Base-by-base conservation (phyloP, 225 moss, liverwort and hornwort genomes). In the Takakia lepidozioides region DNA sequence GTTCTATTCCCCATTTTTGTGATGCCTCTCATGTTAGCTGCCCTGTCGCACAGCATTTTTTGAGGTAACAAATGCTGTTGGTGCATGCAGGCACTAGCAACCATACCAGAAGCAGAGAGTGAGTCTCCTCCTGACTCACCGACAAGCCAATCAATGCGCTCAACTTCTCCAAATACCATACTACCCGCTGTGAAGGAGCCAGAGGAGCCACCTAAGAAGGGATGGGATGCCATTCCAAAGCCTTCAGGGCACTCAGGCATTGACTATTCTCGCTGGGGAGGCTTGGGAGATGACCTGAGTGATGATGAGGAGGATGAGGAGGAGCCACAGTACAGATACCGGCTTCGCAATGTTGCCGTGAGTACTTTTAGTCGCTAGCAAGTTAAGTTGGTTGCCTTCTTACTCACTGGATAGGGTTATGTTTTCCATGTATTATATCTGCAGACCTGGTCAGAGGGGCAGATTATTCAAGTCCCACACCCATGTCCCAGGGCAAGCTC, bases 141-240 rank as follows among this genome's bases (percentile, higher is more conserved):
- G 57, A 68, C 63, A 18, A 63, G 65, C 72, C 27, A 30, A 25
- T 41, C 67, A 45, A 52, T 76, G 38, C 61, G 48, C 42, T 73
- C 80, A 55, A 70, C 57, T 59, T 45, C 70, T 1, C 59, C 73
- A 25, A 80, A 66, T 60, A 74, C 63, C 16, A 28, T 70, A 25
- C 63, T 81, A 44, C 85, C 87, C 9, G 78, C 53, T 32, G 74
- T 76, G 22, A 79, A 86, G 11, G 78, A 68, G 23, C 62, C 71
- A 17, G 59, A 72, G 15, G 73, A 69, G 14, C 72, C 82, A 50
- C 82, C 82, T 35, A 78, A 62, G 7, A 55, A 63, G 5, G 91
- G 98, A 8, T 98, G 98, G 98, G 98, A 85, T 36, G 91, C 98
- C 17, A 91, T 98, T 46, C 76, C 91, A 4, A 98, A 98, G 66